Evolutionary conservation across 768 basidiomycete genomes (phyloP), one percentile per base, ranked within the genome.

Genomic region (Gymnopilus dilepis): DNA sequence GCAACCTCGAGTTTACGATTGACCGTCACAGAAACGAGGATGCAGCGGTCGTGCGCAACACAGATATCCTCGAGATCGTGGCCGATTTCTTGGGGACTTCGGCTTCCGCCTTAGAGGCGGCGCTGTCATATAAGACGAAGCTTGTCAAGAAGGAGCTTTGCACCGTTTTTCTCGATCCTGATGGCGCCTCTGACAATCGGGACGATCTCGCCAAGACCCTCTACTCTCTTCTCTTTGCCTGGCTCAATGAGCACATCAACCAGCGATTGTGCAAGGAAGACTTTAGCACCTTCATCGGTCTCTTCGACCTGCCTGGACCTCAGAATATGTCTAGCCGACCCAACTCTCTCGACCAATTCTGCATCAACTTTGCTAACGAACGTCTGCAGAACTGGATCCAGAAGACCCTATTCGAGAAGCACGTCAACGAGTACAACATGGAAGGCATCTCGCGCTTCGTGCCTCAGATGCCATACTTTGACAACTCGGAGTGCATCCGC

Each of bases 201-300:
- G 97, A 99, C 70, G 94, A 97, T 73, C 88, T 99, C 37, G 94
- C 96, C 19, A 91, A 95, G 73, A 91, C 93, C 0, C 83, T 99
- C 0, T 99, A 98, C 72, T 94, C 95, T 4, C 85, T 99, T 2
- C 84, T 98, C 19, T 99, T 99, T 69, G 88, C 94, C 2, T 99
- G 96, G 96, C 76, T 99, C 61, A 97, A 96, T 72, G 97, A 99
- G 71, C 86, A 94, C 71, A 90, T 99, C 80, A 99, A 99, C 72
- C 91, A 97, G 67, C 91, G 92, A 40, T 86, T 99, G 15, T 97
- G 95, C 79, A 87, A 89, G 22, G 96, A 98, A 38, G 95, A 97
- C 71, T 99, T 95, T 65, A 81, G 84, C 3, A 93, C 92, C 2
- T 97, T 96, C 77, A 90, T 99, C 65, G 94, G 95, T 8, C 82